Base-by-base conservation (phyloP, 2,329 filamentous ascomycete species). In the Berkeleyomyces basicola region DNA sequence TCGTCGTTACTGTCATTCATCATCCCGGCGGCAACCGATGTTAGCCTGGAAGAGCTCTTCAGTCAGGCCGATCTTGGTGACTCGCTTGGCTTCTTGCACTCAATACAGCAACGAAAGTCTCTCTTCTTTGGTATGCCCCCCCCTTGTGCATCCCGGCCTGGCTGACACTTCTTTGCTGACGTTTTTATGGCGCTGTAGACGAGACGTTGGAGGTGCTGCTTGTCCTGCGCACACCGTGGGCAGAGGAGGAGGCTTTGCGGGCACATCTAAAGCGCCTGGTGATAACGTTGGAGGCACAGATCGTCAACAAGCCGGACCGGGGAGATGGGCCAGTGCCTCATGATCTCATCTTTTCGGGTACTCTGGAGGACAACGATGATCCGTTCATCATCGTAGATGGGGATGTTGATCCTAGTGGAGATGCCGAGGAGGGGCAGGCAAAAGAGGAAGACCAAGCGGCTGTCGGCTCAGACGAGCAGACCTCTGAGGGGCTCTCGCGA, bases 191-290 rank as follows among this genome's bases (percentile, higher is more conserved):
- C 9, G 9, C 4, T 10, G 64, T 74, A 90, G 87, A 91, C 79
- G 87, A 91, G 76, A 82, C 82, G 36, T 78, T 87, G 63, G 76
- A 84, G 66, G 78, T 90, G 16, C 83, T 87, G 69, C 75, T 90
- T 66, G 77, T 88, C 9, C 78, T 91, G 63, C 81, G 81, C 68
- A 84, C 84, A 7, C 83, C 84, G 3, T 77, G 79, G 68, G 75
- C 80, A 63, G 79, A 82, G 62, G 79, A 86, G 65, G 71, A 76
- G 40, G 74, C 75, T 0, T 73, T 90, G 23, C 77, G 79, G 63
- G 77, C 79, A 43, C 82, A 83, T 62, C 74, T 90, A 43, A 76
- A 77, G 59, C 78, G 85, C 63, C 74, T 90, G n/a, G 76, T 79
- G 33, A 78, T 90, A 64, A 82, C 79, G 53, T 72, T 91, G 6